phyloP scores from a whole-genome alignment of 1,284 basidiomycete species.

The Golubevia sp. region DNA sequence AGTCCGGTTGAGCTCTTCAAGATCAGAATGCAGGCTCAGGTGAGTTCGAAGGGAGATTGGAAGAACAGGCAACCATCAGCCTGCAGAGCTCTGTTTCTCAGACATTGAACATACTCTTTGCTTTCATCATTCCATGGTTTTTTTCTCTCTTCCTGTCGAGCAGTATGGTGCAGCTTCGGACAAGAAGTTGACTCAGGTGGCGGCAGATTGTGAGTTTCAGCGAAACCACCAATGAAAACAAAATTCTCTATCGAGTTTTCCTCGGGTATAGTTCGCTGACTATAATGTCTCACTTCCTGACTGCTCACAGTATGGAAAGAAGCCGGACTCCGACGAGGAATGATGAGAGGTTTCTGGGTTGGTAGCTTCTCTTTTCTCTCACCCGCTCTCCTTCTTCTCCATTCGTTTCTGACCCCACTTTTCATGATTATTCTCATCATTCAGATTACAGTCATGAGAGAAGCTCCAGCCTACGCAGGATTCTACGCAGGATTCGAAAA shows the following conservation, averaged over 20 bases:
- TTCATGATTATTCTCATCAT: slow-evolving; percentile 3
- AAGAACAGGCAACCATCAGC: neutral
- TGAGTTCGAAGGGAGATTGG: slow-evolving; percentile 64
- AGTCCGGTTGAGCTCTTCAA: slow-evolving; percentile 75
- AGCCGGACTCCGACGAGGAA: slow-evolving; percentile 81
- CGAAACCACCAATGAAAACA: too few relatives aligned
- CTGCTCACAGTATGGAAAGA: slow-evolving; percentile 70
- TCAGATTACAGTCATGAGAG: slow-evolving; percentile 85
- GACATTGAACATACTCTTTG: neutral
- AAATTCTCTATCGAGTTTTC: too few relatives aligned
- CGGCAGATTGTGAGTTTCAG: slow-evolving; percentile 66
- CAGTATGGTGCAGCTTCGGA: slow-evolving; percentile 68
- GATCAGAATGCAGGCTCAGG: slow-evolving; percentile 96
- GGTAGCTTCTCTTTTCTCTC: slow-evolving; percentile 26
- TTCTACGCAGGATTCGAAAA: slow-evolving; percentile 83
- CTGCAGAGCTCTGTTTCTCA: neutral
- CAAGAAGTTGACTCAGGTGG: slow-evolving; percentile 75
- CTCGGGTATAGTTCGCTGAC: neutral
- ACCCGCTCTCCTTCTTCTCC: neutral
- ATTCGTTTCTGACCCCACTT: neutral
- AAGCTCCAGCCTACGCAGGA: slow-evolving; percentile 94
- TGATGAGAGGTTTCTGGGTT: slow-evolving; percentile 97
- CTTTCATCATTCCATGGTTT: neutral
- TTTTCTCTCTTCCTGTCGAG: neutral
- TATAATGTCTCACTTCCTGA: neutral